Base-by-base conservation (phyloP, 768 basidiomycete genomes). In the Agrocybe praecox region DNA sequence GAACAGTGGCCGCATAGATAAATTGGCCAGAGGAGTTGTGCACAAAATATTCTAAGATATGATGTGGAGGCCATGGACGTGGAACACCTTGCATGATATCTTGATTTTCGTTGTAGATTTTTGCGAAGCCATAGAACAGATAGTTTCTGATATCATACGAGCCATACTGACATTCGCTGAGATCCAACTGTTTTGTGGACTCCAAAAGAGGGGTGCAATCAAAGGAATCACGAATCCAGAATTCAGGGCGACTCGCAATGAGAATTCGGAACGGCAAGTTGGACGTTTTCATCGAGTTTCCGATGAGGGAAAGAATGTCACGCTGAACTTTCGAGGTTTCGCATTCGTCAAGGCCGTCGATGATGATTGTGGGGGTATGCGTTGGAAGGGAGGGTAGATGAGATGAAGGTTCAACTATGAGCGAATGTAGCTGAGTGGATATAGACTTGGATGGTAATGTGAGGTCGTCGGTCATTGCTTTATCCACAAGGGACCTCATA, bases 241-340 rank as follows among this genome's bases (percentile, higher is more conserved):
- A 34, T 21, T 52, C 50, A 6, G 50, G 50, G 12, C 50, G 50
- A 18, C 50, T 52, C 8, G 23, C 42, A 52, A 52, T 52, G 11
- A 52, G 17, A 24, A 52, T 42, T 43, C 36, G 36, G n/a, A 52
- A 42, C 4, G 50, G 50, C n/a, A 52, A 24, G 19, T 29, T 14
- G 1, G 12, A 44, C 18, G 26, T 2, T n/a, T 11, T 19, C 17
- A 51, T 3, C 8, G 34, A 7, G 3, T 51, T 10, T 18, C n/a
- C 17, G 33, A 51, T 51, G 34, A 22, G 33, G 2, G 8, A 11
- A 5, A 51, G 32, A 18, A 51, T 40, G 6, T 19, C 34, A 2
- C 33, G 10, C 33, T 51, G 49, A 10, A 14, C 22, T 29, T 29
- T 29, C 5, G 26, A 29, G 26, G 26, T 29, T 29, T 29, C 26